Percentiles rank a stretch among this genome's conserved stretches.
Evolutionary conservation across 805 yeast genomes (phyloP).

Genomic region (Lipomyces sp.): DNA sequence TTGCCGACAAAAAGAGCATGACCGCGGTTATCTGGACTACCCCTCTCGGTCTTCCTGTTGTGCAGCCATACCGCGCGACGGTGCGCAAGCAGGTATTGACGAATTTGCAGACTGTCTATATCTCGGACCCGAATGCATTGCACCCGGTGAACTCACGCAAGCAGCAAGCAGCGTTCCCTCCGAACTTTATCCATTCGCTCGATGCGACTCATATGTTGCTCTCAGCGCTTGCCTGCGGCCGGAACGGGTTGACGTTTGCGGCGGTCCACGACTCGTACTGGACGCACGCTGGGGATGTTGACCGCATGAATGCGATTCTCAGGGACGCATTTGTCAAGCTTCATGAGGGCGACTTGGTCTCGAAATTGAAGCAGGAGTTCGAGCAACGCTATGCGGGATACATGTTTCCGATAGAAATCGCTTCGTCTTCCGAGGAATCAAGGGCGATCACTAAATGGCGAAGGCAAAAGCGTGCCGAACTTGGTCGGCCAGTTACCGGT

Average conservation of each 20-base stretch:
- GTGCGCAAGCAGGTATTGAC: slow-evolving; percentile 69
- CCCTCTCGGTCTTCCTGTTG: slow-evolving; percentile 91
- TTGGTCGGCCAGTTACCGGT: slow-evolving; percentile 57
- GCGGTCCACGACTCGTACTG: slow-evolving; percentile 97
- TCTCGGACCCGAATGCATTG: slow-evolving; percentile 81
- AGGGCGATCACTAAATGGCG: slow-evolving; percentile 42
- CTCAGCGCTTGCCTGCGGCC: slow-evolving; percentile 76
- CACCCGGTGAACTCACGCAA: slow-evolving; percentile 82
- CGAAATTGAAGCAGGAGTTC: slow-evolving; percentile 70
- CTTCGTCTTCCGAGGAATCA: slow-evolving; percentile 52
- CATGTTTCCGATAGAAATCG: slow-evolving; percentile 57
- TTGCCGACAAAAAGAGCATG: slow-evolving; percentile 50
- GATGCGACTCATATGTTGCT: slow-evolving; percentile 97
- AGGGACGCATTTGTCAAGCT: slow-evolving; percentile 76
- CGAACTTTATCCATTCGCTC: slow-evolving; percentile 88
- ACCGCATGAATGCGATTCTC: slow-evolving; percentile 61
- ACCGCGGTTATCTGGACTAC: slow-evolving; percentile 97
- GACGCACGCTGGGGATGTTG: slow-evolving; percentile 91
- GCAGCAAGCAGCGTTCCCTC: slow-evolving; percentile 92
- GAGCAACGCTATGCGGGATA: slow-evolving; percentile 73
- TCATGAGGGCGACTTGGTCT: slow-evolving; percentile 71
- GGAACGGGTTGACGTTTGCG: slow-evolving; percentile 68
- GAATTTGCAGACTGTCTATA: slow-evolving; percentile 79
- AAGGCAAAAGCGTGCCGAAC: slow-evolving; percentile 20
- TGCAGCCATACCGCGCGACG: slow-evolving; percentile 85